Base-by-base conservation (phyloP, 2,329 filamentous ascomycete species). In the Fusarium buxicola region DNA sequence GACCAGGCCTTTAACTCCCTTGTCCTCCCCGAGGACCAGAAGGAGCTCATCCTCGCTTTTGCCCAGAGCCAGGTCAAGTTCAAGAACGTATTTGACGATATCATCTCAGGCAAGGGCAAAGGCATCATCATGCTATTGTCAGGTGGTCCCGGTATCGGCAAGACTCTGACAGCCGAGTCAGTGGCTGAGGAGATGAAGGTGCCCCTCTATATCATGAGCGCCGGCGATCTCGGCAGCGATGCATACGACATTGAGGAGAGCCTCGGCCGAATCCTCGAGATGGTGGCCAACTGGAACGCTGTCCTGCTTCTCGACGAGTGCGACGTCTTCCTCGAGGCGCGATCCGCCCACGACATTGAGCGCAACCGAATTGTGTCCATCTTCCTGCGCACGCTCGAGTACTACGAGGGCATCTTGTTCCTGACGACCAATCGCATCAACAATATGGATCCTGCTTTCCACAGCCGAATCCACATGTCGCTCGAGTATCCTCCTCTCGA, bases 181-280 rank as follows among this genome's bases (percentile, higher is more conserved):
- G 80, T 85, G 3, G 81, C 83, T 1, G 82, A 85, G 72, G 74
- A 78, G 63, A 79, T 81, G 59, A 74, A 75, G 39, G 77, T 78
- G 34, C 84, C 82, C 2, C 75, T 86, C 7, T 84, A 84, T 66
- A 78, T 77, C 21, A 77, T 86, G 44, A 79, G 78, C 58, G 89
- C 89, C 0, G 90, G 90, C 27, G 90, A 93, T 71, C 82, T 94
- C 0, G 90, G 91, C 25, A 86, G 86, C 2, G 84, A 89, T 50
- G 84, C 88, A 0, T 81, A 83, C 56, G 83, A 83, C 13, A 82
- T 94, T 0, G 91, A 92, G 73, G 78, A 78, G 10, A 87, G 88
- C 65, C 81, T 92, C 1, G 24, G 51, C 1, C 60, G 55, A 0
- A 74, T 75, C 48, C 65, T 94, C 59, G 88, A 91, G 70, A 88